These are phyloP conservation scores for Sporothrix phasma DNA, from an alignment of 2,329 filamentous ascomycete species.

Conservation along the genomic window DNA sequence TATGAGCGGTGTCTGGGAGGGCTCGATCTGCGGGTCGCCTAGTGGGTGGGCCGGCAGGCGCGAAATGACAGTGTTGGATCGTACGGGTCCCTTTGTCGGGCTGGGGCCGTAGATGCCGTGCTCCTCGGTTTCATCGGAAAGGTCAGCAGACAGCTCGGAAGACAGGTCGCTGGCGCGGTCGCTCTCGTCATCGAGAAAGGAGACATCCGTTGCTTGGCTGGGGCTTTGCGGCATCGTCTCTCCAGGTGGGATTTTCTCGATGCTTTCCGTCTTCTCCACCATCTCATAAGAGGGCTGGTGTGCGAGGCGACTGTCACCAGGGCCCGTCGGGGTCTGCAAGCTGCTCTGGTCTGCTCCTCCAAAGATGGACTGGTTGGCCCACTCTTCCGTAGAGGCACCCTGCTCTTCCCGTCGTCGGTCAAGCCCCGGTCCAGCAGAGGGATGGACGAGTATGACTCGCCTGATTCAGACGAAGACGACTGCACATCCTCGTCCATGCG, in stretches of 20 bases:
- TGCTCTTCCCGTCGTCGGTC: conserved; percentile 40
- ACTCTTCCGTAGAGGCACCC: conserved; percentile 32
- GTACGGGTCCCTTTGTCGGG: conserved; percentile 18
- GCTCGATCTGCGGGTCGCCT: conserved; percentile 21
- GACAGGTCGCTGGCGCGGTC: conserved; percentile 49
- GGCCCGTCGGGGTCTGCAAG: conserved; percentile 19
- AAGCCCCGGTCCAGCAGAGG: conserved; percentile 63
- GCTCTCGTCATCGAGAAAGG: conserved; percentile 39
- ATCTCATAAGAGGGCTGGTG: conserved; percentile 43
- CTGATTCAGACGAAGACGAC: conserved; percentile 51
- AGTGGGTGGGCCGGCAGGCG: conserved; percentile 30
- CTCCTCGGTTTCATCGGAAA: conserved; percentile 28
- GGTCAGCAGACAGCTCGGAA: conserved; percentile 50
- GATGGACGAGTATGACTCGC: conserved; percentile 65
- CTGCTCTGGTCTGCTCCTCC: conserved; percentile 32
- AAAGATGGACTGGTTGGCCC: conserved; percentile 47
- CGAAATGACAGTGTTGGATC: conserved; percentile 26
- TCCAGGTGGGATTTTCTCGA: conserved; percentile 34
- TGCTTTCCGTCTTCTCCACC: conserved; percentile 42
- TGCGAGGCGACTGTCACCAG: conserved; percentile 19
- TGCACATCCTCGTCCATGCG: conserved; percentile 28
- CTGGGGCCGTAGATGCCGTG: conserved; percentile 20
- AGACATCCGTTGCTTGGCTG: conserved; percentile 28
- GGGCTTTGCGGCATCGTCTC: conserved; percentile 24
- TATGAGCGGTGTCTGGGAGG: conserved; percentile 19